phyloP scores from a whole-genome alignment of 192 early-diverging fungal species.

The Linderina pennispora region DNA sequence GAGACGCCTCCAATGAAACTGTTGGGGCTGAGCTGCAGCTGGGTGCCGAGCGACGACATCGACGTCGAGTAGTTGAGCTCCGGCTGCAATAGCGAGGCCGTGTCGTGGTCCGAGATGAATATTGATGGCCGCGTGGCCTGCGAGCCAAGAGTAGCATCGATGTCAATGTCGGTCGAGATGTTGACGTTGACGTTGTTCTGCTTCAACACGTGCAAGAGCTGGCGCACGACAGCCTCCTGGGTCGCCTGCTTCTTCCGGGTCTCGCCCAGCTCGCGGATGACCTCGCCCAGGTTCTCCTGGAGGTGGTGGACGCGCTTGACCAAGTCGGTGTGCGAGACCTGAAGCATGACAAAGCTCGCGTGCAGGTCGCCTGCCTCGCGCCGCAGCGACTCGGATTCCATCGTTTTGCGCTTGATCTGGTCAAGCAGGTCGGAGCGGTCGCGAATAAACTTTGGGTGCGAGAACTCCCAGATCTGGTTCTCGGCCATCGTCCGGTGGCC shows the following conservation, averaged over 20 bases:
- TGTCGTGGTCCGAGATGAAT: constrained; percentile 47
- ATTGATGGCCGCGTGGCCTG: constrained; percentile 43
- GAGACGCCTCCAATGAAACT: constrained; percentile 31
- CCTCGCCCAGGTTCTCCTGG: constrained; percentile 66
- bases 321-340: constrained; percentile 69
- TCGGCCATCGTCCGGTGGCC: constrained; percentile 78
- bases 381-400: constrained; percentile 72
- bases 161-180: constrained; percentile 37
- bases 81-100: constrained; percentile 39
- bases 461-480: constrained; percentile 92
- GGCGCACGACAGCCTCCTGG: constrained; percentile 63
- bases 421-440: constrained; percentile 73
- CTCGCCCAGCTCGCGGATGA: constrained; percentile 68
- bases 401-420: constrained; percentile 88
- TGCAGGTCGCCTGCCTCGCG: constrained; percentile 73
- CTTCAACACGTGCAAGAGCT: constrained; percentile 51
- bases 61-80: constrained; percentile 41
- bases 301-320: constrained; percentile 66
- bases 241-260: constrained; percentile 61
- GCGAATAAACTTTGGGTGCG: constrained; percentile 74
- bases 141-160: constrained; percentile 35
- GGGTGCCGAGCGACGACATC: constrained; percentile 34
- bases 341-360: constrained; percentile 68
- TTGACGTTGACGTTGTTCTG: constrained; percentile 21
- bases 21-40: constrained; percentile 35